Conservation (phyloP, 2,329 filamentous ascomycete genomes). For the Phialemoniopsis sp. region DNA sequence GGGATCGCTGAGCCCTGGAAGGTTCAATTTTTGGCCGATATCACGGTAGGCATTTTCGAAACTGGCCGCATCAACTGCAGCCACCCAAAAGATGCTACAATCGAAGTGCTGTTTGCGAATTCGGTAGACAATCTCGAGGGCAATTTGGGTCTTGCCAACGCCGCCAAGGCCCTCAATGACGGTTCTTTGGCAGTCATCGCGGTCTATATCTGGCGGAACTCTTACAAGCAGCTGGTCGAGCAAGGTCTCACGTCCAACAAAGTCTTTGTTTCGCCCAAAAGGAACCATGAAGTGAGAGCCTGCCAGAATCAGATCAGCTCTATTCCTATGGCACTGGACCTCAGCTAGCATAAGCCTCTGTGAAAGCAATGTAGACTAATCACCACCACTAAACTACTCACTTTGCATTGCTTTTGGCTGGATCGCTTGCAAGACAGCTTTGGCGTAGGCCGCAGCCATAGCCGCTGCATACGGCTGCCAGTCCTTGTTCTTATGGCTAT, state of each 20-base stretch:
- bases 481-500: constrained; percentile 23
- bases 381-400: no score
- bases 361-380: no score
- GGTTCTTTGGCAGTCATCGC: constrained; percentile 16
- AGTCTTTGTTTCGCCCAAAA: constrained; percentile 17
- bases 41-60: constrained; percentile 28
- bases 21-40: constrained; percentile 21
- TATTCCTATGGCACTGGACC: no score
- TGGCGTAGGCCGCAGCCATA: constrained; percentile 22
- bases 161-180: constrained; percentile 25
- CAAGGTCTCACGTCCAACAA: constrained; percentile 15
- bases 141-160: constrained; percentile 33
- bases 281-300: constrained; percentile 7
- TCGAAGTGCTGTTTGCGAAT: constrained; percentile 15
- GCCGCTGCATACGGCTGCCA: constrained; percentile 30
- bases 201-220: constrained; percentile 2
- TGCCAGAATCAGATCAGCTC: no score
- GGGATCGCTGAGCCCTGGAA: constrained; percentile 22
- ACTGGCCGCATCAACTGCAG: constrained; percentile 15
- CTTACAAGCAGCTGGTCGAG: constrained; percentile 9
- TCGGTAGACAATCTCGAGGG: constrained; percentile 25
- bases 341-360: no score
- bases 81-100: constrained; percentile 37
- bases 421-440: constrained; percentile 15
- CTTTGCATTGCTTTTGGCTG: neutral